Evolutionary conservation across 2,329 filamentous ascomycete genomes (phyloP).

Genomic region (Colletotrichum melonis): DNA sequence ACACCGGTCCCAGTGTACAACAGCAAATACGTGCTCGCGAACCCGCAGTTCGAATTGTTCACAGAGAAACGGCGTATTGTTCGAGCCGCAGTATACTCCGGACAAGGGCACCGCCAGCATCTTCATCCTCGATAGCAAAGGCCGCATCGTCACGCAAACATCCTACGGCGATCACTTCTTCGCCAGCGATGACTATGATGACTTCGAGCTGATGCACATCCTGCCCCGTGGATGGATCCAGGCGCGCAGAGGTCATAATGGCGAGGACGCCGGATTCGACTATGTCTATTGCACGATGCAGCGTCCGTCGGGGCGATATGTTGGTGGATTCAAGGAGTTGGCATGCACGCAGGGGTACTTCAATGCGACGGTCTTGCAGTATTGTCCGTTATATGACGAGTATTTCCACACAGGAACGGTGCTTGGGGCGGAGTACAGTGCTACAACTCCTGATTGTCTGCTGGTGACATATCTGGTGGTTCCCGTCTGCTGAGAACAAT

Average conservation of each 20-base stretch:
- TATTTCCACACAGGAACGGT: background rate
- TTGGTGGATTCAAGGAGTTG: background rate
- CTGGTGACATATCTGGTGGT: background rate
- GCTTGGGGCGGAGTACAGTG: background rate
- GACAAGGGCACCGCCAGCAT: background rate
- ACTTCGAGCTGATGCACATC: background rate
- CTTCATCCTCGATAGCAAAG: slow-evolving; percentile 4
- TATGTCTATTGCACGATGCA: background rate
- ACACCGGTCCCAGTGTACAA: background rate
- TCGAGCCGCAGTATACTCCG: background rate
- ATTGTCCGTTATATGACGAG: background rate
- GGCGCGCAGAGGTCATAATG: background rate
- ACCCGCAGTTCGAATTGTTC: background rate
- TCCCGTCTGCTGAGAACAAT: background rate
- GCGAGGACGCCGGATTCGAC: background rate
- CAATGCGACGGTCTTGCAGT: background rate
- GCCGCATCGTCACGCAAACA: slow-evolving; percentile 3
- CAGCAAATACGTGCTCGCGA: background rate
- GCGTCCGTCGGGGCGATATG: background rate
- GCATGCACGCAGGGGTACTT: too few relatives aligned
- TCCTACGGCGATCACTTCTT: background rate
- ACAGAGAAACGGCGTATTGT: background rate
- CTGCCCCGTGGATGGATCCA: background rate
- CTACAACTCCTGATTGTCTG: background rate
- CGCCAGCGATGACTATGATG: background rate